Evolutionary conservation across 2,329 filamentous ascomycete genomes (phyloP).

Genomic region (Hirsutella minnesotensis): DNA sequence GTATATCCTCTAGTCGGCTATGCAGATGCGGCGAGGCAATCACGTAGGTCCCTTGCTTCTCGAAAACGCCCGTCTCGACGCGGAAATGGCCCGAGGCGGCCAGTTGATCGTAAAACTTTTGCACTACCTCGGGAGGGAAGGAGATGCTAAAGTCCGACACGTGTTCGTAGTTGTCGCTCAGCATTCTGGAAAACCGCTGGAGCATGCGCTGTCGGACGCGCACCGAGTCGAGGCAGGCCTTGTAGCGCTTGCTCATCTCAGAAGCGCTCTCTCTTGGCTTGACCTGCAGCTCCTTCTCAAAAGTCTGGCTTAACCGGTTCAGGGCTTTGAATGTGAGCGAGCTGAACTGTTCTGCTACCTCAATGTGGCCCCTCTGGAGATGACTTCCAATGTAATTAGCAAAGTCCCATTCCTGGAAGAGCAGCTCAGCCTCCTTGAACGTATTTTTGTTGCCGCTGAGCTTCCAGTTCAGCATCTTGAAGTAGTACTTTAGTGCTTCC

Average conservation of each 20-base stretch:
- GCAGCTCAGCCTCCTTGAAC: constrained; percentile 94
- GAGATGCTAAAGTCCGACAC: constrained; percentile 89
- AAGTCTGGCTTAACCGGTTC: constrained; percentile 76
- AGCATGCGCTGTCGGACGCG: constrained; percentile 92
- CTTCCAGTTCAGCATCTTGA: constrained; percentile 98
- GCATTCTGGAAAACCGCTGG: constrained; percentile 83
- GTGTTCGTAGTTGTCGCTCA: constrained; percentile 92
- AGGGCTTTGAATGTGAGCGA: constrained; percentile 88
- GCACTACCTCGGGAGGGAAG: constrained; percentile 52
- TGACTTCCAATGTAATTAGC: constrained; percentile 87
- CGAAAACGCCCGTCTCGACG: constrained; percentile 58
- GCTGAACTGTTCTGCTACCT: constrained; percentile 95
- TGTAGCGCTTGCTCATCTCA: constrained; percentile 96
- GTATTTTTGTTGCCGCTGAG: constrained; percentile 96
- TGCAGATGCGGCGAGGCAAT: constrained; percentile 74
- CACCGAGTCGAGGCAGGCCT: constrained; percentile 87
- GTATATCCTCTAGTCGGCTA: constrained; percentile 68
- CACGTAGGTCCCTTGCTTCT: constrained; percentile 67
- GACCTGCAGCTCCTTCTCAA: constrained; percentile 79
- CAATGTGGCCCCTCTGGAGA: constrained; percentile 86
- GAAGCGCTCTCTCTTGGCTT: constrained; percentile 71
- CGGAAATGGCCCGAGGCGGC: constrained; percentile 78
- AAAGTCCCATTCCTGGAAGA: constrained; percentile 97
- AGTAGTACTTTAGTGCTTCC: constrained; percentile 93
- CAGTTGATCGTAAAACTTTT: constrained; percentile 69